Evolutionary conservation across 352 stramenopile species (phyloP).

Genomic region (Phytophthora sojae): DNA sequence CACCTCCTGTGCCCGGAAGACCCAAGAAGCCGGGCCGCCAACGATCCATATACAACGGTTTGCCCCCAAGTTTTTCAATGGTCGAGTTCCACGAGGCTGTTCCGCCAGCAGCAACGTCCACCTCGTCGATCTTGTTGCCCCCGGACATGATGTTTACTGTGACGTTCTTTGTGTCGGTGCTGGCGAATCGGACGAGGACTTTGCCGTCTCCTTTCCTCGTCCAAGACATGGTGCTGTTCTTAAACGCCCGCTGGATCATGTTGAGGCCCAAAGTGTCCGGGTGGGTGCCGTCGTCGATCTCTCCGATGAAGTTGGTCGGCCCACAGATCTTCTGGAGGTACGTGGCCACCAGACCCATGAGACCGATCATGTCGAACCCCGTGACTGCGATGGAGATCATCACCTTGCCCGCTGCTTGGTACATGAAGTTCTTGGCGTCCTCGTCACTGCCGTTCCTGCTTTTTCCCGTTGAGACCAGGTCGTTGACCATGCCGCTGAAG

Average conservation of each 20-base stretch:
- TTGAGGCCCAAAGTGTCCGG: constrained; percentile 52
- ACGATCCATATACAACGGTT: constrained; percentile 77
- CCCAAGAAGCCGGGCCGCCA: constrained; percentile 67
- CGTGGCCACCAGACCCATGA: constrained; percentile 52
- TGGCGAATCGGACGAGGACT: constrained; percentile 53
- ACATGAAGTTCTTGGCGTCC: constrained; percentile 44
- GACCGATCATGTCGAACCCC: constrained; percentile 60
- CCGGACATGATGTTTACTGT: constrained; percentile 59
- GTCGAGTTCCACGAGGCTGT: constrained; percentile 46
- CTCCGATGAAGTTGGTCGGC: constrained; percentile 57
- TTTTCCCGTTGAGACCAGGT: constrained; percentile 49
- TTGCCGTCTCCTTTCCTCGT: constrained; percentile 44
- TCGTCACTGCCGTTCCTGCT: constrained; percentile 47
- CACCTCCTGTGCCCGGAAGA: no score
- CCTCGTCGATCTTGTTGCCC: constrained; percentile 47
- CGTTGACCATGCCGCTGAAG: constrained; percentile 61
- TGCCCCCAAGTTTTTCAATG: constrained; percentile 47
- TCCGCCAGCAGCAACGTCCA: constrained; percentile 41
- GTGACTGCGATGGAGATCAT: constrained; percentile 55
- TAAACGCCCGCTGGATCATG: constrained; percentile 52
- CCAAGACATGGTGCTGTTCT: constrained; percentile 47
- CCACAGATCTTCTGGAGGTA: constrained; percentile 71
- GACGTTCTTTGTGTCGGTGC: constrained; percentile 50
- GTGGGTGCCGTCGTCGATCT: constrained; percentile 63
- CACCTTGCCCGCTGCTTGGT: constrained; percentile 47